Percentiles rank a stretch among this genome's conserved stretches.
phyloP scores from a whole-genome alignment of 73 alveolate species.

The Uronychia setigera region DNA sequence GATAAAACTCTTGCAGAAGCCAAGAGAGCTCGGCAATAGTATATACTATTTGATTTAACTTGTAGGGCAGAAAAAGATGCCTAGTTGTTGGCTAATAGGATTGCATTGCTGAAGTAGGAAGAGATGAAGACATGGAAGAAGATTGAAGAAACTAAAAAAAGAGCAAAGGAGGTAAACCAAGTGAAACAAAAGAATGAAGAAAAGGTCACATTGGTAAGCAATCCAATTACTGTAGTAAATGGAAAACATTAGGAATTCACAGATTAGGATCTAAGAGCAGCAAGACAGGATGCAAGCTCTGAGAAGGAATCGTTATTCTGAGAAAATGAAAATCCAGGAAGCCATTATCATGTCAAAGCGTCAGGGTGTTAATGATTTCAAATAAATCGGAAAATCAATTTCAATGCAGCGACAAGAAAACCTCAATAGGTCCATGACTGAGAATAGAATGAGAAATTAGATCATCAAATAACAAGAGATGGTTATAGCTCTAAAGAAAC shows the following conservation, averaged over 20 bases:
- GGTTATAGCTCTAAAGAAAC: not conserved
- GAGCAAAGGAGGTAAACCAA: constrained; percentile 10
- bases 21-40: not conserved
- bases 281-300: not conserved
- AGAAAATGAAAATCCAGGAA: not conserved
- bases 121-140: constrained; percentile 18
- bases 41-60: not conserved
- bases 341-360: not conserved
- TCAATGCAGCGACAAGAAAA: not conserved
- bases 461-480: not conserved
- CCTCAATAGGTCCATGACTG: not conserved
- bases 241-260: not conserved
- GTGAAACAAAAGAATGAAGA: constrained; percentile 25
- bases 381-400: not conserved
- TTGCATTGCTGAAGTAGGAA: constrained; percentile 10
- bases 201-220: too few relatives aligned
- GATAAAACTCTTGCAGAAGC: not conserved
- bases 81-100: constrained; percentile 19
- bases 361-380: not conserved
- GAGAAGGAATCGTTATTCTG: not conserved
- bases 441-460: not conserved
- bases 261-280: too few relatives aligned
- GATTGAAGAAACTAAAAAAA: constrained; percentile 25
- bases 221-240: not conserved
- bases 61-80: not conserved